Base-by-base conservation (phyloP, 2,329 filamentous ascomycete genomes). In the Rhynchosporium secalis region DNA sequence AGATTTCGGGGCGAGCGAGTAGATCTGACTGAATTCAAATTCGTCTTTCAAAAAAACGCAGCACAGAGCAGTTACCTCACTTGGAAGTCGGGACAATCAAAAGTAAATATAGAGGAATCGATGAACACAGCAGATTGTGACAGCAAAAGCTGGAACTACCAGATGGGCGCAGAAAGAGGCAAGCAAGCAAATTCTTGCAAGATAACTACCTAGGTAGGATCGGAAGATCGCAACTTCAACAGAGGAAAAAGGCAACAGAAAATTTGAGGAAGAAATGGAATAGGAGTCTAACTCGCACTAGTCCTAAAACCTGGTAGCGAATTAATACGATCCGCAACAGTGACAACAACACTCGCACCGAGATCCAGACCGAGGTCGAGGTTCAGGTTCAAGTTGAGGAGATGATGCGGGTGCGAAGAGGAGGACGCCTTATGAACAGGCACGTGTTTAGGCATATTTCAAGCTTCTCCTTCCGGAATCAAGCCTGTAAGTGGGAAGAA, bases 281-380 rank as follows among this genome's bases (percentile, higher is more conserved):
- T 29, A 65, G 58, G 41, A 57, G 56, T 76, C 83, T 81, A 74
- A 86, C 84, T 83, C 72, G 84, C 80, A 72, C 83, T 86, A 65
- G 83, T 84, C 71, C 81, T 84, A 59, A 86, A 75, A 38, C 79
- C 84, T 2, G 84, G 83, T 47, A 86, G 79, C 46, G 80, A 77
- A 72, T 76, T 84, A 74, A 86, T 79, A 68, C 78, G 79, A 72
- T 84, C 80, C 60, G 79, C 79, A 66, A 85, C 78, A 56, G 80
- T 79, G 9, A 56, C 12, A 45, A 56, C 12, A 45, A 51, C 57
- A 29, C 47, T 54, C 43, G n/a, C 13, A n/a, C 41, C n/a, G n/a
- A 46, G 43, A 28, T 31, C 31, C 28, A 38, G n/a, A 47, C 36
- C 13, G 20, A 47, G 38, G 49, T 45, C 56, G 64, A 76, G 80